Base-by-base conservation (phyloP, 495 filamentous ascomycete genomes). In the Apodospora peruviana region DNA sequence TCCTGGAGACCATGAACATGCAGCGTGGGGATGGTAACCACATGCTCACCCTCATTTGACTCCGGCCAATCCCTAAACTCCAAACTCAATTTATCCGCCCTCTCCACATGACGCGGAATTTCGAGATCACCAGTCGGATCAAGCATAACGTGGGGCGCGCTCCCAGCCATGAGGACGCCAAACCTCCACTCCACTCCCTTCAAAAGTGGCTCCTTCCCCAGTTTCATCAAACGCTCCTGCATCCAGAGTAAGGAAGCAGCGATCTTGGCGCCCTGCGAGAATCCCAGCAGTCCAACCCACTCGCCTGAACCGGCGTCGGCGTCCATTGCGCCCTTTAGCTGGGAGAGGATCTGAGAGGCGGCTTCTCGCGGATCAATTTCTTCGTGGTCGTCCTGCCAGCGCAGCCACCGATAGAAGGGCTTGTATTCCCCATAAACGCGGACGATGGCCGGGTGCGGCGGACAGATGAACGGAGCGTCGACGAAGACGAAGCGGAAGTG, bases 1-100 rank as follows among this genome's bases (percentile, higher is more conserved):
- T 86, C 83, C 29, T 56, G 61, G 59, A 77, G 48, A 0, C 83
- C 83, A 62, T 85, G 83, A 4, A 86, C 76, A 63, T 86, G 83
- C 21, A 85, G 48, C 12, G 80, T 83, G 24, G 80, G 79, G n/a
- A 80, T 55, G 8, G 20, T 18, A 14, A 40, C 17, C 5, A 34
- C 21, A 18, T 46, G 24, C 23, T 47, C 23, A 0, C 36, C 37
- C 34, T 21, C 25, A 3, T 39, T 9, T 1, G 9, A 32, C 29
- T 34, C 35, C 36, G 27, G 27, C 27, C 27, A 32, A 14, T 32
- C 43, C 12, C 16, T 17, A 20, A 55, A 51, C 10, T 5, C 22
- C 14, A 23, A 12, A 17, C 46, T 48, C 23, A 40, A 17, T 21
- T 48, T 45, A 3, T 43, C 36, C 24, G 38, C 27, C 27, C 7